Percentiles rank a stretch among this genome's conserved stretches.
Evolutionary conservation across 2,329 filamentous ascomycete species (phyloP).

Genomic region (Fusarium armeniacum): DNA sequence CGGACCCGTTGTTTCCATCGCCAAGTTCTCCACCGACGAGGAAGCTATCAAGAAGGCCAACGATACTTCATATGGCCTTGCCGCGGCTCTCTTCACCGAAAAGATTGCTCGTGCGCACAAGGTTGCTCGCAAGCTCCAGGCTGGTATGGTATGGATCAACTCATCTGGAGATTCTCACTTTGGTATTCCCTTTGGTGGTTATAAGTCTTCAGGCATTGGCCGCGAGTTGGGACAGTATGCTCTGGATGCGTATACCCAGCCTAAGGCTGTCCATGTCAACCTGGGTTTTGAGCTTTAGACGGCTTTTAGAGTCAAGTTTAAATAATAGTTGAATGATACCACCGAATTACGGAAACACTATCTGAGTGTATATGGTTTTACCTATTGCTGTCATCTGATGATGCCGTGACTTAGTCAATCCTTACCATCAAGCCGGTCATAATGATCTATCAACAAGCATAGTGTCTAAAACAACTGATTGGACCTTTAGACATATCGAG

Average conservation of each 20-base stretch:
- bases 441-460: not conserved
- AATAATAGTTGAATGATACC: constrained; percentile 26
- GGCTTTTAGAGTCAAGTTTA: not conserved
- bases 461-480: not conserved
- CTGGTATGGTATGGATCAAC: constrained; percentile 62
- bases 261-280: constrained; percentile 48
- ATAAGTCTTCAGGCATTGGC: constrained; percentile 47
- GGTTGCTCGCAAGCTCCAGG: constrained; percentile 65
- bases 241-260: constrained; percentile 49
- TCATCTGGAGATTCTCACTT: constrained; percentile 49
- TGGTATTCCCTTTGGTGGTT: constrained; percentile 51
- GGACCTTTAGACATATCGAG: not conserved
- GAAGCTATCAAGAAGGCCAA: constrained; percentile 51
- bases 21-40: constrained; percentile 45
- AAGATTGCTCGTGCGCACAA: constrained; percentile 60
- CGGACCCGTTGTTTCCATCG: constrained; percentile 49
- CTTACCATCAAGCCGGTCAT: not conserved
- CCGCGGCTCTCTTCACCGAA: constrained; percentile 68
- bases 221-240: constrained; percentile 48
- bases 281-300: constrained; percentile 36
- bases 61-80: constrained; percentile 67
- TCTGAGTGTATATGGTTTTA: not conserved
- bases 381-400: not conserved
- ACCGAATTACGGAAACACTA: not conserved
- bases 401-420: no score